A percentile compares a stretch with the other conserved stretches of the same genome.
Conservation (phyloP, 2,329 filamentous ascomycete genomes). For the Didymella pomorum region DNA sequence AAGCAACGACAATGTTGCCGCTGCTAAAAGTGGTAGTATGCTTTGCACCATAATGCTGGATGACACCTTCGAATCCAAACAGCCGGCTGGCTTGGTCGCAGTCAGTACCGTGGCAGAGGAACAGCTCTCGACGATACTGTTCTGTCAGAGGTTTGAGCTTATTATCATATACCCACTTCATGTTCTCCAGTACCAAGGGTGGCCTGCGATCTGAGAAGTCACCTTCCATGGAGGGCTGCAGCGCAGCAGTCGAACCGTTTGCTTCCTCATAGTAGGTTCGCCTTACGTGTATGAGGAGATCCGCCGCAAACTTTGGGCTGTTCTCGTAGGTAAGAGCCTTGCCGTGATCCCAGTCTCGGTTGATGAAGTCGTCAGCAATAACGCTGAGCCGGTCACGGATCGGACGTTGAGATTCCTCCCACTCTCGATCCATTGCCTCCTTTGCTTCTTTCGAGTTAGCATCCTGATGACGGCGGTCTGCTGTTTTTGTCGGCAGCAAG, state of each 20-base stretch:
- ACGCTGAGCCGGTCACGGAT: slow-evolving; percentile 69
- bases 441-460: slow-evolving; percentile 60
- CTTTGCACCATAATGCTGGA: slow-evolving; percentile 85
- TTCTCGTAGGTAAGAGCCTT: slow-evolving; percentile 69
- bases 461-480: slow-evolving; percentile 58
- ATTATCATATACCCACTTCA: slow-evolving; percentile 84
- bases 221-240: slow-evolving; percentile 10
- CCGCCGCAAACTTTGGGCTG: slow-evolving; percentile 73
- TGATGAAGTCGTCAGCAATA: slow-evolving; percentile 75
- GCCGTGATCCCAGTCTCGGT: slow-evolving; percentile 70
- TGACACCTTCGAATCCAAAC: slow-evolving; percentile 79
- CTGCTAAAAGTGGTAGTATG: slow-evolving; percentile 75
- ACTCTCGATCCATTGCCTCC: slow-evolving; percentile 71
- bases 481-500: slow-evolving; percentile 56
- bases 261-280: slow-evolving; percentile 70
- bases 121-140: slow-evolving; percentile 72
- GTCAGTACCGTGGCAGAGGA: slow-evolving; percentile 70
- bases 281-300: slow-evolving; percentile 73
- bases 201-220: slow-evolving; percentile 52
- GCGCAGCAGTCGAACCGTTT: slow-evolving; percentile 62
- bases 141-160: slow-evolving; percentile 77
- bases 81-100: slow-evolving; percentile 71
- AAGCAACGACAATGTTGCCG: slow-evolving; percentile 77
- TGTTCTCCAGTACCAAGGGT: slow-evolving; percentile 78
- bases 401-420: slow-evolving; percentile 74